Evolutionary conservation across 2,329 filamentous ascomycete genomes (phyloP).

Genomic region (Fusarium torulosum): DNA sequence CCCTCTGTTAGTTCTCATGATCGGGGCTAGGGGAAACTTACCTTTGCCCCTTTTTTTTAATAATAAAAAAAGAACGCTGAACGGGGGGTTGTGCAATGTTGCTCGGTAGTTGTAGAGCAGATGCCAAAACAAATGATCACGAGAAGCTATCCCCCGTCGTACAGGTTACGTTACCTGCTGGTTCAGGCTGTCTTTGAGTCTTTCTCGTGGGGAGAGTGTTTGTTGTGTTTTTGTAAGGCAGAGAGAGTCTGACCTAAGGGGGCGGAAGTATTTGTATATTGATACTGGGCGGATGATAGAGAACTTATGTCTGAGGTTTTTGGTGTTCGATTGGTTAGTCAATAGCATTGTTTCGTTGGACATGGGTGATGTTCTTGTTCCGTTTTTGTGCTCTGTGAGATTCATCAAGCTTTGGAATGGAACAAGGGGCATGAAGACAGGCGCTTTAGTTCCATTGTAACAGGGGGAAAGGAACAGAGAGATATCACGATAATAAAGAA

Average conservation of each 20-base stretch:
- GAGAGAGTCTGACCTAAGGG: constrained; percentile 4
- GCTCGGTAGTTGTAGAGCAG: constrained; percentile 30
- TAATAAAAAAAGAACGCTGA: background rate
- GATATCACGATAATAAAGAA: constrained; percentile 13
- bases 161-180: constrained; percentile 39
- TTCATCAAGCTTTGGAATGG: constrained; percentile 4
- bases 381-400: constrained; percentile 14
- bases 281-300: constrained; percentile 5
- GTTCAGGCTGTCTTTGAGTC: background rate
- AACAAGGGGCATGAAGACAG: constrained; percentile 16
- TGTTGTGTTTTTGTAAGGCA: constrained; percentile 16
- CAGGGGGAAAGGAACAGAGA: background rate
- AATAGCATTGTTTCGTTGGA: constrained; percentile 31
- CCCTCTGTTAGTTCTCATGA: constrained; percentile 32
- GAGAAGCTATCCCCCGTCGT: constrained; percentile 38
- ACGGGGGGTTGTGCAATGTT: constrained; percentile 25
- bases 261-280: constrained; percentile 16
- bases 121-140: constrained; percentile 29
- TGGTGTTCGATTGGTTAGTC: constrained; percentile 3
- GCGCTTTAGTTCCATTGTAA: constrained; percentile 5
- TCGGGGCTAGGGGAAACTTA: constrained; percentile 18
- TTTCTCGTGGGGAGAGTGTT: constrained; percentile 10
- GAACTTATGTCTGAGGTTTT: background rate
- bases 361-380: constrained; percentile 18
- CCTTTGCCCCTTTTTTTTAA: constrained; percentile 11